phyloP scores from a whole-genome alignment of 2,329 filamentous ascomycete genomes.

The Penicillium sp. region DNA sequence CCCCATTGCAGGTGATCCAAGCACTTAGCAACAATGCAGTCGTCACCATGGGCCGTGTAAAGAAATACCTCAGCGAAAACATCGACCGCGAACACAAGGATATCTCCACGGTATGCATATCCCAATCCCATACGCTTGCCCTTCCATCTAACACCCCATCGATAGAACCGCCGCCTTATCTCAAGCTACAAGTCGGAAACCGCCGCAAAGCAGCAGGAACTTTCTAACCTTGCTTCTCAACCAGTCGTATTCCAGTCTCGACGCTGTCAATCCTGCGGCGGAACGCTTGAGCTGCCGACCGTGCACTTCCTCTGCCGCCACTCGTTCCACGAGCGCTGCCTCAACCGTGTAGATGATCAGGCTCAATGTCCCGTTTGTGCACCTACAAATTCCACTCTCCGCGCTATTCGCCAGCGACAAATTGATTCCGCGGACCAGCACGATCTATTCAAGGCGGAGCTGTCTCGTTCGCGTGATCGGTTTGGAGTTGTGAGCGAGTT shows the following conservation, averaged over 20 bases:
- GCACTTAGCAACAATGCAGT: conserved; percentile 79
- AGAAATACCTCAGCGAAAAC: conserved; percentile 85
- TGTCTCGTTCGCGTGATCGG: conserved; percentile 76
- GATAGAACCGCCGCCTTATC: conserved; percentile 75
- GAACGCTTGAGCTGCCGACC: conserved; percentile 79
- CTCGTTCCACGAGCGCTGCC: conserved; percentile 89
- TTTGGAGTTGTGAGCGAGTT: conserved; percentile 94
- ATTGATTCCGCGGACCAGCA: conserved; percentile 84
- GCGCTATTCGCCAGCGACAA: conserved; percentile 83
- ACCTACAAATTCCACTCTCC: conserved; percentile 81
- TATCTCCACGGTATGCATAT: conserved; percentile 63
- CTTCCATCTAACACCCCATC: conserved; percentile 24
- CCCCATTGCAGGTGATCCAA: conserved; percentile 94
- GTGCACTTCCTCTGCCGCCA: conserved; percentile 98
- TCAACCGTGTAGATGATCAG: conserved; percentile 68
- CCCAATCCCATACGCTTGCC: background rate
- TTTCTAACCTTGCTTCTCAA: conserved; percentile 75
- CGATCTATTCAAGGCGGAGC: conserved; percentile 82
- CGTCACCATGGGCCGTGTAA: conserved; percentile 97
- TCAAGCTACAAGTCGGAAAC: conserved; percentile 84
- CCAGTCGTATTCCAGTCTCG: conserved; percentile 90
- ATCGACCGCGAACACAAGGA: conserved; percentile 87
- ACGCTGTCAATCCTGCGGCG: conserved; percentile 80
- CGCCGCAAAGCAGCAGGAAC: conserved; percentile 75
- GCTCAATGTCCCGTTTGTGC: conserved; percentile 87